Base-by-base conservation (phyloP, 495 filamentous ascomycete genomes). In the Pseudotulostoma volvatum region DNA sequence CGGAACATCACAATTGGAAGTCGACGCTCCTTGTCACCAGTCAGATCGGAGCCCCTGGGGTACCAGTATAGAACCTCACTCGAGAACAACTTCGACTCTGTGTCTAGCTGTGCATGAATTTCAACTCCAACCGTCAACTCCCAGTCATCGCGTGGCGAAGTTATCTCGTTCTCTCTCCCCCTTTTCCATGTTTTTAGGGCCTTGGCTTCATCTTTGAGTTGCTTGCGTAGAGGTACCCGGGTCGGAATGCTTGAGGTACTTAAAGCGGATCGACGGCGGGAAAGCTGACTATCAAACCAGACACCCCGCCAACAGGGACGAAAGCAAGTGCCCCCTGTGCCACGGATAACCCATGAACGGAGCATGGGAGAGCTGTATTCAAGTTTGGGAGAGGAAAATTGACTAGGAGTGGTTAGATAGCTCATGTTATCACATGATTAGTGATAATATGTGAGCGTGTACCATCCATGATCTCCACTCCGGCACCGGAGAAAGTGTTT, bases 81-180 rank as follows among this genome's bases (percentile, higher is more conserved):
- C 0, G 83, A 88, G 63, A 96, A 95, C 40, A 97, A 65, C 56
- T 95, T 93, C 44, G 67, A 60, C 4, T 71, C 66, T 1, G 86
- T 88, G 53, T 95, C 88, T 46, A 99, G 64, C 53, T 96, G 88
- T 8, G 92, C 90, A 55, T 99, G 92, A 48, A 99, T 86, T 60
- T 99, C 90, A 48, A 99, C 81, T 33, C 90, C 90, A 9, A 93
- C 84, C 0, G 88, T 94, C 49, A 96, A 64, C 45, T 90, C 80
- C 88, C 87, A 97, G 4, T 16, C 17, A 41, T 62, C 59, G 28
- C 61, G 51, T 21, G 52, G 46, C 9, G 50, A 56, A 7, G 53
- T 55, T 37, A 57, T 57, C 18, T 60, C 60, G n/a, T 45, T 49
- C 37, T 58, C 53, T 42, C 60, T 60, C 33, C 50, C 53, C 21